Evolutionary conservation across 306 rosid genomes (phyloP).

Genomic region (Herpetospermum pedunculosum): DNA sequence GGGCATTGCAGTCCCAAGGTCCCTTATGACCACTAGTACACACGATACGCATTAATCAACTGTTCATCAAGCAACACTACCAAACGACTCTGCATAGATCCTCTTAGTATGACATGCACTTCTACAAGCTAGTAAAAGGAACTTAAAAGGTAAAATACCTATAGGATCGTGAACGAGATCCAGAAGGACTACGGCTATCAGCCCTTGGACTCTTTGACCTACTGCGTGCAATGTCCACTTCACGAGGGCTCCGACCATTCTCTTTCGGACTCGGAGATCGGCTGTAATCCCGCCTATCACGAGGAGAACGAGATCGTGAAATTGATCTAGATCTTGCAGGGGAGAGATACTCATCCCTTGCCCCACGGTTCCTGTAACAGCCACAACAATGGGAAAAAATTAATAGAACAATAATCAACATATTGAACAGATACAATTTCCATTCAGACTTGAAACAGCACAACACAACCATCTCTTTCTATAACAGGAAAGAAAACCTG

Average conservation of each 20-base stretch:
- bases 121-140: background rate
- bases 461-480: slow-evolving; percentile 6
- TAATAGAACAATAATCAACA: slow-evolving; percentile 6
- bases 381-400: background rate
- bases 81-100: background rate
- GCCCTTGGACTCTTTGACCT: slow-evolving; percentile 50
- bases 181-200: slow-evolving; percentile 34
- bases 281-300: slow-evolving; percentile 31
- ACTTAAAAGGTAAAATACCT: slow-evolving; percentile 32
- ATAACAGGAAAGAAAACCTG: slow-evolving; percentile 12
- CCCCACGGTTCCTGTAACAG: slow-evolving; percentile 44
- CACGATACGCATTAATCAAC: background rate
- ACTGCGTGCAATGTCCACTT: slow-evolving; percentile 29
- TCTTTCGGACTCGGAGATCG: slow-evolving; percentile 44
- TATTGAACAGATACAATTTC: background rate
- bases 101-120: background rate
- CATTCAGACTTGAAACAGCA: background rate
- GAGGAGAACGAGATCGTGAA: slow-evolving; percentile 59
- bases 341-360: slow-evolving; percentile 44
- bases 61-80: background rate
- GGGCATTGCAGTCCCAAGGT: no score
- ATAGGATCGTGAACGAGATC: slow-evolving; percentile 52
- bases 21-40: no score
- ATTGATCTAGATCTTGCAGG: slow-evolving; percentile 61
- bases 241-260: slow-evolving; percentile 40